A percentile compares a stretch with the other conserved stretches of the same genome.
phyloP scores from a whole-genome alignment of 2,329 filamentous ascomycete species.

The Aureobasidium sp. region DNA sequence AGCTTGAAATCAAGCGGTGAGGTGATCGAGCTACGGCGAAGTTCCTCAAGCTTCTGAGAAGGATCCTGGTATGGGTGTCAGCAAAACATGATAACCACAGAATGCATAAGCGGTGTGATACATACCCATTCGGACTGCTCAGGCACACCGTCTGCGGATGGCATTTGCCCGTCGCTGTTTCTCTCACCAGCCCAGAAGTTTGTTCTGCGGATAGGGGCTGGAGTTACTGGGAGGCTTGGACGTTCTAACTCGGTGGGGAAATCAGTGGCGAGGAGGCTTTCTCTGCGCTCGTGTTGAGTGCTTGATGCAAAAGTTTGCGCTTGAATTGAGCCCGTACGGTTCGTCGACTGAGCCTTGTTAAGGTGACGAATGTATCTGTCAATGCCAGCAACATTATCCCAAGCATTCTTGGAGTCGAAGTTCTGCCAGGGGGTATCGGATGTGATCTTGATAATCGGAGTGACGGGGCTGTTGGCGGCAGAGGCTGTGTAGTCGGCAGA shows the following conservation, averaged over 20 bases:
- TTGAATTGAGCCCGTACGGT: conserved; percentile 31
- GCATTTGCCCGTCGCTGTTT: conserved; percentile 54
- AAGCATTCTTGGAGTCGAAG: conserved; percentile 67
- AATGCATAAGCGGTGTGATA: conserved; percentile 28
- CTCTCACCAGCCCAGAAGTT: conserved; percentile 61
- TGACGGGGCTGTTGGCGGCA: conserved; percentile 23
- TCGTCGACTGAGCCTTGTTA: conserved; percentile 52
- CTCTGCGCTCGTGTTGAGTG: conserved; percentile 32
- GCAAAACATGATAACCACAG: neutral
- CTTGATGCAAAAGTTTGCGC: conserved; percentile 21
- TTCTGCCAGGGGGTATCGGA: conserved; percentile 61
- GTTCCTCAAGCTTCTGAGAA: conserved; percentile 39
- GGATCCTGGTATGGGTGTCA: conserved; percentile 36
- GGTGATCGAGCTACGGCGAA: conserved; percentile 38
- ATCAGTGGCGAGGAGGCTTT: conserved; percentile 69
- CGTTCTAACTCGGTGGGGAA: conserved; percentile 78
- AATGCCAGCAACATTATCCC: conserved; percentile 88
- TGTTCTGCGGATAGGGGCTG: conserved; percentile 65
- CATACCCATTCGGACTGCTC: conserved; percentile 91
- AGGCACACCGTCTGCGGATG: conserved; percentile 74
- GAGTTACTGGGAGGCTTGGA: conserved; percentile 84
- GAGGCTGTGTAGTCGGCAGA: neutral
- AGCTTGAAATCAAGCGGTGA: conserved; percentile 26
- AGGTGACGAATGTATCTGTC: conserved; percentile 76
- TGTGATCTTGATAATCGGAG: conserved; percentile 42